Base-by-base conservation (phyloP, 1,284 basidiomycete genomes). In the Ceratobasidium sp. region DNA sequence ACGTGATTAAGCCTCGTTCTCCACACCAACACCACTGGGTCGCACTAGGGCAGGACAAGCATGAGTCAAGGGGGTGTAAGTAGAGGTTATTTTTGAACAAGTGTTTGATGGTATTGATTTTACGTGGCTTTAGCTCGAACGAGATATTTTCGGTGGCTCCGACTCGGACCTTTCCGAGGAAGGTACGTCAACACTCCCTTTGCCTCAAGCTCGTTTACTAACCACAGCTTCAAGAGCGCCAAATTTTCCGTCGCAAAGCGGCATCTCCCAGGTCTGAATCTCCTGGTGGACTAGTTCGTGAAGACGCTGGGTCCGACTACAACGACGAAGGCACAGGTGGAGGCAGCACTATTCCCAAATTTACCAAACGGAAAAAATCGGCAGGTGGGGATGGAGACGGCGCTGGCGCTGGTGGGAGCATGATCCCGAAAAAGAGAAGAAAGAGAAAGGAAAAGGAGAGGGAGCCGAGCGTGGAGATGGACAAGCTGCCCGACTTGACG, bases 151-250 rank as follows among this genome's bases (percentile, higher is more conserved):
- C 73, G 90, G 86, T 72, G 88, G 90, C 42, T 87, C 86, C 29
- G 89, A 90, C 74, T 92, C 90, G 1, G 91, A 93, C 73, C 83
- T 92, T 0, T 86, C 85, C 0, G 89, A 90, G 68, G 88, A 90
- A 47, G 87, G 87, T 78, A 77, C 47, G 77, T 72, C 34, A 60
- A 72, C 43, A 71, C 72, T 29, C 34, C 60, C 35, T 45, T 5
- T 27, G 22, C 31, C 34, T 40, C 8, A 25, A 13, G 40, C 38
- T 38, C 43, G 47, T 27, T 50, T 43, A 15, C 25, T 34, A 42
- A 31, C 43, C 70, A 13, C 70, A 72, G 13, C 70, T 68, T 17
- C 72, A 72, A 64, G 58, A 27, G 72, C 69, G 56, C 49, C 35
- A 27, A 72, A 71, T 20, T 69, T 62, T n/a, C 43, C 55, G 27